Base-by-base conservation (phyloP, 176 grass and related monocot genomes). In the Tuctoria greenei region DNA sequence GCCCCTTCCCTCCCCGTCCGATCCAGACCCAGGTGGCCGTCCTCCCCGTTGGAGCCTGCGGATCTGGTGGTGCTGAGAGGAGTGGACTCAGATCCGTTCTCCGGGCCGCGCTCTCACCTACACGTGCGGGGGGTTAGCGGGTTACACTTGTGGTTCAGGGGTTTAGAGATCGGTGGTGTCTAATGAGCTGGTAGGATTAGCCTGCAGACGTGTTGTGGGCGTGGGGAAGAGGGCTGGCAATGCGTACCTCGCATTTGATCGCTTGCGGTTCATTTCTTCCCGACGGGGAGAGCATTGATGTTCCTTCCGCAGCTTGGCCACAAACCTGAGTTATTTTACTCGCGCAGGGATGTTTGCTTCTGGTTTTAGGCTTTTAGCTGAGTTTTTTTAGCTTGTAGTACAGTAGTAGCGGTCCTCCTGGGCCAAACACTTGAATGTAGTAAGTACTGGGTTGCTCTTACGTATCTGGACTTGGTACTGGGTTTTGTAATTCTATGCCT, bases 41-140 rank as follows among this genome's bases (percentile, higher is more conserved):
- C 61, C 15, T 8, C 10, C 42, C 16, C 23, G 52, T 13, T 25
- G 71, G 37, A 0, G 55, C 25, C 47, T 4, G 58, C 37, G 64
- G 83, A 86, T 90, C 79, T 83, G 56, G 56, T 8, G 36, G 24
- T 52, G 24, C 16, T 0, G n/a, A n/a, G 27, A 46, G 26, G 27
- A 50, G 28, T 21, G 8, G 35, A 2, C 64, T 8, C 71, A 88
- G 86, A 88, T 84, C 86, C 84, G 70, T 46, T 44, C 39, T 10
- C 17, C 21, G 12, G 17, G 72, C 27, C 17, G 18, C 37, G 52
- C 57, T 20, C 18, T 58, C n/a, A 36, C 64, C 7, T 1, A 35
- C 64, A 23, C 52, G 40, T 42, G 56, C 23, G 6, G 58, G 5
- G 51, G 40, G 4, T 35, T 34, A 16, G 44, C 15, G 42, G 45